Conservation (phyloP, 345 rosid species). For the Eucalyptus pumila region DNA sequence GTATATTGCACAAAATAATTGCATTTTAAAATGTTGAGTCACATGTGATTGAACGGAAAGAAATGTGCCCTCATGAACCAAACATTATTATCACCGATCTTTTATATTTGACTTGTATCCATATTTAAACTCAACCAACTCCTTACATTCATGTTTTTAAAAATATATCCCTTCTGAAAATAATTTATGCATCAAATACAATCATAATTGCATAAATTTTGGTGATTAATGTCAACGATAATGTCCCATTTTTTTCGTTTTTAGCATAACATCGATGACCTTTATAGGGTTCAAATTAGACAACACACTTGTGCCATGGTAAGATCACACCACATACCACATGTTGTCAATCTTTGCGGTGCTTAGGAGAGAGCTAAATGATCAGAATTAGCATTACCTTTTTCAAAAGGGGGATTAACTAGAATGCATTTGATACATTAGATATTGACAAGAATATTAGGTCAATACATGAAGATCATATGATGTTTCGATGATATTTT, state of each 20-base stretch:
- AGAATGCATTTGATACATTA: not conserved
- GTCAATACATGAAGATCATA: not conserved
- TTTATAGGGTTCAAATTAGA: not conserved
- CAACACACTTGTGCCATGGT: not conserved
- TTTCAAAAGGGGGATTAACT: not conserved
- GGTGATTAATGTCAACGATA: too few relatives aligned
- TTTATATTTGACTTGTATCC: too few relatives aligned
- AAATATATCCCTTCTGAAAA: too few relatives aligned
- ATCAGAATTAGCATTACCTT: not conserved
- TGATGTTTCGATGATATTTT: rapidly evolving
- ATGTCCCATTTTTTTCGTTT: not conserved
- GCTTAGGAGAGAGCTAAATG: not conserved
- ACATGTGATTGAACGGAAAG: too few relatives aligned
- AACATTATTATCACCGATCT: too few relatives aligned
- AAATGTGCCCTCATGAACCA: too few relatives aligned
- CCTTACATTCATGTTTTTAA: too few relatives aligned
- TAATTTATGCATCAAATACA: too few relatives aligned
- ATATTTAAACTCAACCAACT: too few relatives aligned
- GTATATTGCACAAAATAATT: rapidly evolving
- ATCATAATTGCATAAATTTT: too few relatives aligned
- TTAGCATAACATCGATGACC: not conserved
- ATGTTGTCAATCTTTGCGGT: not conserved
- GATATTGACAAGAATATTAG: rapidly evolving
- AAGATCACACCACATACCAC: not conserved
- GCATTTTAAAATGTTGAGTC: too few relatives aligned